A percentile compares a stretch with the other conserved stretches of the same genome.
Conservation (phyloP, 2,329 filamentous ascomycete genomes). For the Paradendryphiella salina region DNA sequence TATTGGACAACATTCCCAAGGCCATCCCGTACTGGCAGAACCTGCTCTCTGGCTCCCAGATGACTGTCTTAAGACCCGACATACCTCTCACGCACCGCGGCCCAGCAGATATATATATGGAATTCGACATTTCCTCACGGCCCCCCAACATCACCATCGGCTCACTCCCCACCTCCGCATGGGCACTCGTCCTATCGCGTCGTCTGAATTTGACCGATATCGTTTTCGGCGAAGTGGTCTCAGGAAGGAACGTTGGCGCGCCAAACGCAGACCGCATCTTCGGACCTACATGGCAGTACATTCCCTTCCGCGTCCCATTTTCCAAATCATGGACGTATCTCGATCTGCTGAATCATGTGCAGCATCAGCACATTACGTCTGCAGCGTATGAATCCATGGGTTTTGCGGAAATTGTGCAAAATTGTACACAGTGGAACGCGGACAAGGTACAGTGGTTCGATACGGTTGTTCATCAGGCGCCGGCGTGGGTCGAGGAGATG, state of each 20-base stretch:
- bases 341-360: constrained; percentile 43
- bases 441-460: constrained; percentile 42
- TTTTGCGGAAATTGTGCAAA: constrained; percentile 40
- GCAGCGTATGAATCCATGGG: constrained; percentile 45
- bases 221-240: constrained; percentile 68
- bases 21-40: constrained; percentile 63
- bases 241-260: constrained; percentile 63
- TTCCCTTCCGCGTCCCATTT: constrained; percentile 65
- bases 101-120: constrained; percentile 36
- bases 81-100: constrained; percentile 37
- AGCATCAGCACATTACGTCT: constrained; percentile 41
- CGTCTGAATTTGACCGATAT: constrained; percentile 59
- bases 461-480: constrained; percentile 48
- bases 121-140: constrained; percentile 48
- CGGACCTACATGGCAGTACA: constrained; percentile 69
- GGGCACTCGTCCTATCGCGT: constrained; percentile 65
- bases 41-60: constrained; percentile 59
- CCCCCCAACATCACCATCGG: constrained; percentile 63
- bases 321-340: constrained; percentile 50
- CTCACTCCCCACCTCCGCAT: constrained; percentile 68
- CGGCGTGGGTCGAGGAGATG: constrained; percentile 61
- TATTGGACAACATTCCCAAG: constrained; percentile 50
- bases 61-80: constrained; percentile 48
- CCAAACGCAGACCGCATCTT: constrained; percentile 60
- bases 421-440: constrained; percentile 41